Evolutionary conservation across 73 alveolate species (phyloP), one percentile per base, ranked within the genome.

Genomic region (Strombidium stylifer): DNA sequence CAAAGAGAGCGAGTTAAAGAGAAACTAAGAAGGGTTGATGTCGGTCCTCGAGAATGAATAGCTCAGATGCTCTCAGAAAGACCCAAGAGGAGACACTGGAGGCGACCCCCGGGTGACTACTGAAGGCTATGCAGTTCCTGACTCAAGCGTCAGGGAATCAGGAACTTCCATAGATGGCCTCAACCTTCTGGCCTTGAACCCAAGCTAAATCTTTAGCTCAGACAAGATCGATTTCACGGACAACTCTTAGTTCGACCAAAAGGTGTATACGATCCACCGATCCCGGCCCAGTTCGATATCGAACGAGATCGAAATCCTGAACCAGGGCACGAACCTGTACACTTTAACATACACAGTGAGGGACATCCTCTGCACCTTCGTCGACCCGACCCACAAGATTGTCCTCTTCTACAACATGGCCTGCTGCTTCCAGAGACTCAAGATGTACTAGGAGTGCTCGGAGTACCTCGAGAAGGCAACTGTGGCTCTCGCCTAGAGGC

Each of bases 351-450:
- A n/a, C n/a, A n/a, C n/a, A n/a, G n/a, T n/a, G n/a, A n/a, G n/a
- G n/a, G n/a, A n/a, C n/a, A n/a, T n/a, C n/a, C n/a, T n/a, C n/a
- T n/a, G n/a, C n/a, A n/a, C n/a, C n/a, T n/a, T n/a, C 7, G 23
- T 69, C 1, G 82, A 69, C 48, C 65, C 72, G 11, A 69, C 27
- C 34, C 44, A 52, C 64, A 35, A 69, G 27, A 64, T 72, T 5
- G 47, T 44, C 24, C 27, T 86, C 14, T 66, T 64, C 25, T 87
- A 86, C 61, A 86, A 86, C 56, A 39, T 86, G 55, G 92, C 96
- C 0, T 81, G 92, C 57, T 86, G 96, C 68, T 81, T 81, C 36
- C 90, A 86, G 50, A 81, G 84, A 73, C 51, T 86, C 47, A 84
- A 77, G 54, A 87, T 81, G 81, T 75, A 61, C 27, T 92, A 86